These are phyloP conservation scores for Candida parachauliodes DNA, from an alignment of 805 yeast genomes.

Conservation along the genomic window DNA sequence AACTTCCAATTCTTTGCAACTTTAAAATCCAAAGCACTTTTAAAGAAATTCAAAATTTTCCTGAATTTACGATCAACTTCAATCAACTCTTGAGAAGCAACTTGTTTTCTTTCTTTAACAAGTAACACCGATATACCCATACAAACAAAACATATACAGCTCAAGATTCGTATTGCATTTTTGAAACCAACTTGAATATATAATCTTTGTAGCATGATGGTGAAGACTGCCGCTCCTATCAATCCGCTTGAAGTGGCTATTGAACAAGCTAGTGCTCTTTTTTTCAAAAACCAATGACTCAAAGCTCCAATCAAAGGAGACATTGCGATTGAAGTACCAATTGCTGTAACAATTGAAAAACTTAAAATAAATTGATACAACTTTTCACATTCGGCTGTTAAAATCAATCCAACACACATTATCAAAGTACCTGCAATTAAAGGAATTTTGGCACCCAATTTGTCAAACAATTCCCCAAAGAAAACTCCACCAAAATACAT, in stretches of 20 bases:
- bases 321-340: slow-evolving; percentile 28
- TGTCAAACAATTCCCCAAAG: slow-evolving; percentile 27
- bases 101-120: slow-evolving; percentile 17
- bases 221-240: slow-evolving; percentile 25
- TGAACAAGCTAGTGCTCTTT: slow-evolving; percentile 25
- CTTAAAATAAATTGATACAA: slow-evolving; percentile 24
- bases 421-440: slow-evolving; percentile 19
- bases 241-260: slow-evolving; percentile 28
- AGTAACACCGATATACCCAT: slow-evolving; percentile 16
- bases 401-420: slow-evolving; percentile 21
- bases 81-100: background rate
- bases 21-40: slow-evolving; percentile 20
- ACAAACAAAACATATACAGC: slow-evolving; percentile 19
- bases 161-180: slow-evolving; percentile 26
- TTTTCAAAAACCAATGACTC: slow-evolving; percentile 25
- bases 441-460: slow-evolving; percentile 21
- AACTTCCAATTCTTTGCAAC: slow-evolving; percentile 21
- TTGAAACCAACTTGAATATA: slow-evolving; percentile 23
- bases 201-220: slow-evolving; percentile 23
- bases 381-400: slow-evolving; percentile 21
- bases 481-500: slow-evolving; percentile 27
- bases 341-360: slow-evolving; percentile 23
- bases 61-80: background rate
- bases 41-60: slow-evolving; percentile 22
- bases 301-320: slow-evolving; percentile 25